A percentile compares a stretch with the other conserved stretches of the same genome.
These are phyloP conservation scores for Mycosphaerella sp. DNA, from an alignment of 2,329 filamentous ascomycete species.

Conservation along the genomic window DNA sequence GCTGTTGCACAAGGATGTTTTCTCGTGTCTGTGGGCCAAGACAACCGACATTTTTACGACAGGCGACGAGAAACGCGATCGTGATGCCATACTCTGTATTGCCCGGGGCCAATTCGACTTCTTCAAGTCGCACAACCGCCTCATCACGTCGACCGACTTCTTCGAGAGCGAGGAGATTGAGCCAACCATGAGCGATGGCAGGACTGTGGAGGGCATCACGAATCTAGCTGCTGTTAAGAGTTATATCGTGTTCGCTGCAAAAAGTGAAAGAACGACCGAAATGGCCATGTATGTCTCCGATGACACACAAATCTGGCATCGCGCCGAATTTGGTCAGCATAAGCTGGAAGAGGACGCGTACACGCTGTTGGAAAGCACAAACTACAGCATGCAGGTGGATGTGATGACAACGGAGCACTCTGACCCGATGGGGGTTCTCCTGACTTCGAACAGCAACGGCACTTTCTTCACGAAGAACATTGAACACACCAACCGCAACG, in stretches of 20 bases:
- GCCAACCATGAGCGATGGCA: constrained; percentile 66
- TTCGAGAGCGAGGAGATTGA: constrained; percentile 64
- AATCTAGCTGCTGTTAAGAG: constrained; percentile 80
- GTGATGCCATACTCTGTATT: constrained; percentile 72
- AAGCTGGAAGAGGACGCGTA: constrained; percentile 80
- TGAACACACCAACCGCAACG: constrained; percentile 83
- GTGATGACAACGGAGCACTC: constrained; percentile 60
- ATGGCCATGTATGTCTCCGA: constrained; percentile 86
- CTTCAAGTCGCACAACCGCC: constrained; percentile 65
- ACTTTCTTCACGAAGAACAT: constrained; percentile 92
- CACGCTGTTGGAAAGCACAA: constrained; percentile 89
- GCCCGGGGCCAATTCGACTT: constrained; percentile 65
- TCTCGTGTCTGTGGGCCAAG: constrained; percentile 84
- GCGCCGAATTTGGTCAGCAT: constrained; percentile 81
- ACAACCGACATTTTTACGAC: constrained; percentile 66
- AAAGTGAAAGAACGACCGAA: constrained; percentile 74
- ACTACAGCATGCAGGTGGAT: constrained; percentile 96
- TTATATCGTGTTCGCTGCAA: constrained; percentile 76
- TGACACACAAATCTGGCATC: constrained; percentile 80
- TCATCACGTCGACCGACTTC: constrained; percentile 77
- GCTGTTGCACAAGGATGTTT: constrained; percentile 60
- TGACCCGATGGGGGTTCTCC: constrained; percentile 72
- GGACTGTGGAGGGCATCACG: constrained; percentile 70
- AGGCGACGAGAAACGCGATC: constrained; percentile 58
- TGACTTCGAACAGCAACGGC: constrained; percentile 95